phyloP scores from a whole-genome alignment of 345 rosid species.

The Eucalyptus cloeziana region DNA sequence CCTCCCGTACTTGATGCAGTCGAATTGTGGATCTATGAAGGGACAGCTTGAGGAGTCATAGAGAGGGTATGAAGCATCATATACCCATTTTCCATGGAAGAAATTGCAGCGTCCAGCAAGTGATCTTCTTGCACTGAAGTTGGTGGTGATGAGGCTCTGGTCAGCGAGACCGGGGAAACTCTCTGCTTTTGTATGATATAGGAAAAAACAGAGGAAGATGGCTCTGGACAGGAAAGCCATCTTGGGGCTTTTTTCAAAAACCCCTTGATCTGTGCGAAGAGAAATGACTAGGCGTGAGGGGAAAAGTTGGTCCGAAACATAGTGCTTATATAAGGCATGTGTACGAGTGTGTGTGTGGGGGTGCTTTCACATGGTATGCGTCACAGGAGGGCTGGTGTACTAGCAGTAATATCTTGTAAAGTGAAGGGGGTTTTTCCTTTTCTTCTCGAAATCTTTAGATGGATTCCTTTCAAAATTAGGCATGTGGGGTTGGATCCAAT shows the following conservation, averaged over 20 bases:
- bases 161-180: neutral
- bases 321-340: conserved; percentile 2
- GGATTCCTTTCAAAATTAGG: neutral
- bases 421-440: neutral
- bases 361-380: neutral
- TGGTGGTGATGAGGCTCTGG: neutral
- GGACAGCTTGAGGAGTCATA: conserved; percentile 38
- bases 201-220: conserved; percentile 1
- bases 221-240: conserved; percentile 15
- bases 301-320: conserved; percentile 1
- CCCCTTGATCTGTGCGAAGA: neutral
- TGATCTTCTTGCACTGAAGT: neutral
- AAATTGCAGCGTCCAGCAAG: conserved; percentile 25
- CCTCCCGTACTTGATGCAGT: conserved; percentile 49
- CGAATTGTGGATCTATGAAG: conserved; percentile 41
- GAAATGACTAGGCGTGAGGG: conserved; percentile 2
- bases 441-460: neutral
- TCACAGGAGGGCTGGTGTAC: neutral
- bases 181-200: neutral
- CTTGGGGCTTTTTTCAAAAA: neutral
- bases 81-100: conserved; percentile 52
- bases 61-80: conserved; percentile 37
- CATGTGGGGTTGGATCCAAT: conserved; percentile 20
- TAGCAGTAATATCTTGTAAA: neutral
- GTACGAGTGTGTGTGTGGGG: neutral